A percentile compares a stretch with the other conserved stretches of the same genome.
Evolutionary conservation across 2,329 filamentous ascomycete species (phyloP).

Genomic region (Niveomyces coronatus): DNA sequence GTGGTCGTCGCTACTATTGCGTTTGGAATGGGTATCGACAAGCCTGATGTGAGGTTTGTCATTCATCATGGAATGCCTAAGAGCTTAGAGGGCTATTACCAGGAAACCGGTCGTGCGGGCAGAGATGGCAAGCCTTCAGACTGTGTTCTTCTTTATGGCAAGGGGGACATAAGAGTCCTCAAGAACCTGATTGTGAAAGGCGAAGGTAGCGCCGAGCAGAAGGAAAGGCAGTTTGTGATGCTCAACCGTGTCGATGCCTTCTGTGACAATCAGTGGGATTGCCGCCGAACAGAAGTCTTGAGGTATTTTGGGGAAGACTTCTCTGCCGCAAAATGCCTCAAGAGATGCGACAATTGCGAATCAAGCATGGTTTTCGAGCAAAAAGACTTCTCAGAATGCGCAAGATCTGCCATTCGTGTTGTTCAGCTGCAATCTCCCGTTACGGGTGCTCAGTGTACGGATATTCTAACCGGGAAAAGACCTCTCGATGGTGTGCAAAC

Average conservation of each 20-base stretch:
- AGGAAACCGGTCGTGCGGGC: slow-evolving; percentile 91
- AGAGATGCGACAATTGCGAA: slow-evolving; percentile 81
- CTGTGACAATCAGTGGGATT: slow-evolving; percentile 83
- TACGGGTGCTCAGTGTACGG: slow-evolving; percentile 72
- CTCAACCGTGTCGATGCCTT: slow-evolving; percentile 74
- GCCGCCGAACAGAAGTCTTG: slow-evolving; percentile 77
- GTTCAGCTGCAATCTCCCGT: slow-evolving; percentile 52
- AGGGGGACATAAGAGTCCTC: slow-evolving; percentile 62
- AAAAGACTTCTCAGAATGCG: slow-evolving; percentile 68
- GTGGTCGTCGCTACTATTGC: slow-evolving; percentile 97
- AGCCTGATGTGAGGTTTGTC: slow-evolving; percentile 90
- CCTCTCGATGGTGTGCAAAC: slow-evolving; percentile 40
- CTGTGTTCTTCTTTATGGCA: slow-evolving; percentile 85
- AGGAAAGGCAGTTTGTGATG: slow-evolving; percentile 76
- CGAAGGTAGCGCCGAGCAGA: slow-evolving; percentile 67
- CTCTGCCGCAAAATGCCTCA: slow-evolving; percentile 56
- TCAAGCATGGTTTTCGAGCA: slow-evolving; percentile 60
- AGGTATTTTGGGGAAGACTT: slow-evolving; percentile 93
- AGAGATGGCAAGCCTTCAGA: slow-evolving; percentile 79
- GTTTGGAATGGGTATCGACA: slow-evolving; percentile 99
- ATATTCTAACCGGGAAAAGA: slow-evolving; percentile 66
- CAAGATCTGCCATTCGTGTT: slow-evolving; percentile 58
- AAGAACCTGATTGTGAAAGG: slow-evolving; percentile 76
- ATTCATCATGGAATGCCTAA: slow-evolving; percentile 91
- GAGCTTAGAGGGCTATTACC: slow-evolving; percentile 94